Base-by-base conservation (phyloP, 441 rosid genomes). In the Populus trichocarpa region DNA sequence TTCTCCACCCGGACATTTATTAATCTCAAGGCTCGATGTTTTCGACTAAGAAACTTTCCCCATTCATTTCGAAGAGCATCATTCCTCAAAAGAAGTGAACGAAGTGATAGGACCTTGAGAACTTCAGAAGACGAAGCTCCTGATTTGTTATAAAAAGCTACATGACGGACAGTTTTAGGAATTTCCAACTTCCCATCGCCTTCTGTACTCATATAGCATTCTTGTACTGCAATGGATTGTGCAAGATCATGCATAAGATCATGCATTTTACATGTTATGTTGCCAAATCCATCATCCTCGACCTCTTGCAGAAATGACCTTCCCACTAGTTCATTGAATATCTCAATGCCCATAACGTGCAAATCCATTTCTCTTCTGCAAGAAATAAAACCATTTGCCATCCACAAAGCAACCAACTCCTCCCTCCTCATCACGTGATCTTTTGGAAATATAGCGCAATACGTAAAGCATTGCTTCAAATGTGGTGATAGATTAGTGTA, bases 171-270 rank as follows among this genome's bases (percentile, higher is more conserved):
- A 12, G 30, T 67, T 1, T 67, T 14, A 67, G 71, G 40, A 68
- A 68, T 1, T 32, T 68, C 23, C 1, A 5, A 30, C 38, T 5
- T 1, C 22, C 5, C 70, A 26, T 28, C 2, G 38, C 9, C 36
- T 3, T 12, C 16, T 1, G 8, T 18, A 28, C 30, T 28, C 30
- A 2, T 26, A 13, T 16, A 33, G 38, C 36, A 67, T 30, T 68
- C 71, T 13, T 68, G 16, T 4, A 5, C 22, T 30, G 70, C 33
- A 32, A 68, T 18, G 10, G 70, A 67, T 70, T 38, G 38, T 16
- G 74, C 79, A 75, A 77, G 74, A 67, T 75, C 46, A 8, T 2
- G 79, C 23, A 70, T 18, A n/a, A 74, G 73, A 70, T 77, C 33
- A 61, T 72, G 81, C 65, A 77, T 70, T 59, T 70, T 70, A 36